phyloP scores from a whole-genome alignment of 2,329 filamentous ascomycete species.

The Leptosphaerulina australis region DNA sequence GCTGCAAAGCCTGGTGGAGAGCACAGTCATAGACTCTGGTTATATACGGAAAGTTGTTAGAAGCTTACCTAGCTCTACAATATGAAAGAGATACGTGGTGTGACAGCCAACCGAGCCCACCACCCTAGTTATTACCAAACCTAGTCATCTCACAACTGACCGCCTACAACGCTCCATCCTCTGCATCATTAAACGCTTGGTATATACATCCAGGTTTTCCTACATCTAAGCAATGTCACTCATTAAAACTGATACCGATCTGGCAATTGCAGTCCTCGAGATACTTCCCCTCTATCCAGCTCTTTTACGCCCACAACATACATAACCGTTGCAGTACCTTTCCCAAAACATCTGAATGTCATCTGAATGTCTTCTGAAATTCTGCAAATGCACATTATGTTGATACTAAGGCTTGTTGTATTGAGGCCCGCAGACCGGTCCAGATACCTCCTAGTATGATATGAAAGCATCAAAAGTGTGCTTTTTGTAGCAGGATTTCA shows the following conservation, averaged over 20 bases:
- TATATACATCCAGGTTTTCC: neutral
- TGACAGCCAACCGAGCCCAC: neutral
- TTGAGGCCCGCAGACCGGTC: conserved; percentile 30
- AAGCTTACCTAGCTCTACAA: no score
- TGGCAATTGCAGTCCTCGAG: neutral
- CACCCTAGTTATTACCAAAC: neutral
- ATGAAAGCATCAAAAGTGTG: conserved; percentile 53
- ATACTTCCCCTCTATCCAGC: conserved; percentile 44
- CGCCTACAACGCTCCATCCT: neutral
- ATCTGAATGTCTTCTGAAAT: conserved; percentile 20
- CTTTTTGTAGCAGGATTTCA: conserved; percentile 56
- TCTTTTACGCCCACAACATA: conserved; percentile 42
- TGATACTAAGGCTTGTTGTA: conserved; percentile 10
- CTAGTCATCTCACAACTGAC: neutral
- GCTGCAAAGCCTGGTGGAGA: no score
- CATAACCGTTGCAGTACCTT: conserved; percentile 49
- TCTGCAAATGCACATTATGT: conserved; percentile 8
- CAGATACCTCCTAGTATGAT: conserved; percentile 59
- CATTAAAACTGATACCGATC: neutral
- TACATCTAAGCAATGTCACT: neutral
- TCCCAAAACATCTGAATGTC: conserved; percentile 36
- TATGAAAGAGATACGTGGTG: no score
- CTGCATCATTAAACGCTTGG: neutral
- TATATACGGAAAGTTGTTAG: no score
- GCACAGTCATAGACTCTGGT: no score